These are phyloP conservation scores for Dioscorea alata DNA, from an alignment of 106 monocot genomes.

Conservation along the genomic window DNA sequence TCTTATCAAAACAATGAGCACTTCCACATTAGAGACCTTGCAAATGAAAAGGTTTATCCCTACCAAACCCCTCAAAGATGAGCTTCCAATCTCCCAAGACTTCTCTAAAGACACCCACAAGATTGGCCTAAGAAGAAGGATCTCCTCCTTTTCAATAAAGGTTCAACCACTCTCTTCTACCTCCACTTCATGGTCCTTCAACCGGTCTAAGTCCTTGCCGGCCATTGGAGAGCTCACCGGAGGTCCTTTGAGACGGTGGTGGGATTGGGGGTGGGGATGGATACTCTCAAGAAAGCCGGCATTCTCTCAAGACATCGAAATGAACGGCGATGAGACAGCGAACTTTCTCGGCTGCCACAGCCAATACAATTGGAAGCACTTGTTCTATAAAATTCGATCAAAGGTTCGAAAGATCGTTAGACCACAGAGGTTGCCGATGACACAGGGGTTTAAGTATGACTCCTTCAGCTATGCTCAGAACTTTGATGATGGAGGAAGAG, in stretches of 20 bases:
- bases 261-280: constrained; percentile 65
- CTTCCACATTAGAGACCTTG: constrained; percentile 34
- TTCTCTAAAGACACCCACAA: constrained; percentile 14
- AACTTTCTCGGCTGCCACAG: constrained; percentile 44
- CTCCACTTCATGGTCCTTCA: constrained; percentile 39
- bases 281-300: constrained; percentile 60
- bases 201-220: constrained; percentile 66
- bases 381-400: constrained; percentile 56
- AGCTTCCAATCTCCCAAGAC: constrained; percentile 48
- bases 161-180: constrained; percentile 49
- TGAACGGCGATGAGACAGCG: constrained; percentile 73
- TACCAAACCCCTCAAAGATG: constrained; percentile 47
- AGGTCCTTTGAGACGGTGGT: constrained; percentile 60
- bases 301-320: constrained; percentile 65
- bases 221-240: constrained; percentile 45
- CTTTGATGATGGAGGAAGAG: constrained; percentile 35
- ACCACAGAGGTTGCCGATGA: constrained; percentile 25
- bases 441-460: constrained; percentile 33
- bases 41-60: constrained; percentile 67
- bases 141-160: constrained; percentile 71
- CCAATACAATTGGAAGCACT: constrained; percentile 60
- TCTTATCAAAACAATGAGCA: constrained; percentile 20
- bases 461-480: constrained; percentile 46
- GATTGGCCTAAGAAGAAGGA: constrained; percentile 48
- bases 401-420: constrained; percentile 44